phyloP scores from a whole-genome alignment of 441 rosid species.

The Populus hybrid region DNA sequence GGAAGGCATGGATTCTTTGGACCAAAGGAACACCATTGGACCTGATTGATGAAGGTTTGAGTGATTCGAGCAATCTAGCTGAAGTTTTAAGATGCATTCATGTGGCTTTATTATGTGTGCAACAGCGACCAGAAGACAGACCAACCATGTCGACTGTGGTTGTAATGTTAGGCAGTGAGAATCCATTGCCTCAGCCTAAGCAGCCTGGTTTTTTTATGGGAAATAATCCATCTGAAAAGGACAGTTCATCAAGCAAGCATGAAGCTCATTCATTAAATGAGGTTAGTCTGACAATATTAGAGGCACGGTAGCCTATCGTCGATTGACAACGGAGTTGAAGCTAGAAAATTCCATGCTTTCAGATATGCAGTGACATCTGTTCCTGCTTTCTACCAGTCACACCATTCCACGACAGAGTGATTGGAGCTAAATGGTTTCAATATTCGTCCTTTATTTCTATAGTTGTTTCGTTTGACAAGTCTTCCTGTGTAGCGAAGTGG shows the following conservation, averaged over 20 bases:
- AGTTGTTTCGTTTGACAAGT: too few species aligned
- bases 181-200: conserved; percentile 21
- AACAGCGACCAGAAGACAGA: too few species aligned
- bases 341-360: neutral
- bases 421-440: too few species aligned
- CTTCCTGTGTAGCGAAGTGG: too few species aligned
- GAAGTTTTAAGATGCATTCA: too few species aligned
- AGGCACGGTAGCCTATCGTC: neutral
- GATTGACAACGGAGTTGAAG: neutral
- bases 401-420: neutral
- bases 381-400: neutral
- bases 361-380: neutral
- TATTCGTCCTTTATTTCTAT: too few species aligned
- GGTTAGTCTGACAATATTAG: neutral
- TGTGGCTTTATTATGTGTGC: too few species aligned
- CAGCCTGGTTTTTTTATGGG: conserved; percentile 18
- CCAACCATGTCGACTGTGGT: too few species aligned
- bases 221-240: neutral
- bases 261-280: neutral
- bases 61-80: too few species aligned
- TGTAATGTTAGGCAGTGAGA: too few species aligned
- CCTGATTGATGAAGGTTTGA: neutral
- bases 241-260: neutral
- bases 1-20: conserved; percentile 47
- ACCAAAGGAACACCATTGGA: conserved; percentile 23